Base-by-base conservation (phyloP, 73 alveolate species). In the Blepharisma japonicum region DNA sequence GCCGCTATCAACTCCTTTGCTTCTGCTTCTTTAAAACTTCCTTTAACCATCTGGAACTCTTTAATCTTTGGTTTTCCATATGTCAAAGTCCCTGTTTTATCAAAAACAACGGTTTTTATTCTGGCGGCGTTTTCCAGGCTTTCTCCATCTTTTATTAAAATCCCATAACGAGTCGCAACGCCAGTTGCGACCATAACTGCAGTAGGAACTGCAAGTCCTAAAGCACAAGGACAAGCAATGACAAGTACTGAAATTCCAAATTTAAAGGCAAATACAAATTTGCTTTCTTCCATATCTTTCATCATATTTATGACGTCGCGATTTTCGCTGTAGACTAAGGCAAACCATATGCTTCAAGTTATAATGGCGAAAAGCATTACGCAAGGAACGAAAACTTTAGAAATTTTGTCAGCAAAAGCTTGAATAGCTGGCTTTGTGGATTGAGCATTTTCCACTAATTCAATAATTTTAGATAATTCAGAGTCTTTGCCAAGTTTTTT, bases 161-260 rank as follows among this genome's bases (percentile, higher is more conserved):
- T 90, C 3, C 99, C 98, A 27, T 61, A 74, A 61, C 87, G 76
- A 51, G 96, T 90, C 18, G 98, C 98, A 70, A 90, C 82, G 66
- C 98, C 98, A 46, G 96, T 95, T 11, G 98, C 96, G 0, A 96
- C 97, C 88, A 96, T 92, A 55, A 91, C 98, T 8, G 99, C 99
- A 6, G 98, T 93, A 11, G 99, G 99, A 54, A 98, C 92, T n/a
- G 99, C 98, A 18, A 97, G 86, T 14, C 99, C 99, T 46, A 96
- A 83, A 18, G 99, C 99, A 78, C 99, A 97, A 6, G 99, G 99
- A 68, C 98, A 95, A 5, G 98, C 96, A 76, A 92, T 88, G 55
- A 92, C 96, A 9, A 93, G 79, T 39, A 90, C 80, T 0, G 93
- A 67, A 0, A 91, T 81, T 0, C 92, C 96, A 55, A 83, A 87